phyloP scores from a whole-genome alignment of 1,284 basidiomycete species.

The Papiliotrema flavescens region DNA sequence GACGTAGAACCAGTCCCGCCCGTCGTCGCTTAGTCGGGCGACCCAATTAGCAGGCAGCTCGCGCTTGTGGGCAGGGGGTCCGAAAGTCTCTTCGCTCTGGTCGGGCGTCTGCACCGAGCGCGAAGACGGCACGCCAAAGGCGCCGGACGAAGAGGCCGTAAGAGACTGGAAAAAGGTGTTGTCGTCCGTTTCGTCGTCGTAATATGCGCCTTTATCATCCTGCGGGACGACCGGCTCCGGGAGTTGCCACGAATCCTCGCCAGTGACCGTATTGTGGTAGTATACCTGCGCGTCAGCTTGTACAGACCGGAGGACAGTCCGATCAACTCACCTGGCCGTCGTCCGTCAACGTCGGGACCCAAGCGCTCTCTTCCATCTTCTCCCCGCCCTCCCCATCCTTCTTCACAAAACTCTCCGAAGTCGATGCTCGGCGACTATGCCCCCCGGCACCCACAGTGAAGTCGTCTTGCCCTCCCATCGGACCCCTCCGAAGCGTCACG shows the following conservation, averaged over 20 bases:
- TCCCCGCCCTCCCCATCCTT: slow-evolving; percentile 2
- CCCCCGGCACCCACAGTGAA: not conserved
- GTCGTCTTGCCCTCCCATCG: not conserved
- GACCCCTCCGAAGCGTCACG: not conserved
- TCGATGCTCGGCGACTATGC: not conserved
- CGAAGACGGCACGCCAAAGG: slow-evolving; percentile 2
- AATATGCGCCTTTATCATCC: slow-evolving; percentile 53
- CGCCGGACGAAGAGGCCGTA: not conserved
- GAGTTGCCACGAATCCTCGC: slow-evolving; percentile 77
- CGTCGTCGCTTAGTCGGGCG: slow-evolving; percentile 74
- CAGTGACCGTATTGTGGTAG: slow-evolving; percentile 89
- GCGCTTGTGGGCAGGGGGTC: slow-evolving; percentile 48
- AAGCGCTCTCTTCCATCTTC: slow-evolving; percentile 33
- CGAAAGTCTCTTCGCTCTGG: slow-evolving; percentile 21
- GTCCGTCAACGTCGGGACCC: slow-evolving; percentile 49
- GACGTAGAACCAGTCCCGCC: slow-evolving; percentile 72
- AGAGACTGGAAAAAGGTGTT: slow-evolving; percentile 10
- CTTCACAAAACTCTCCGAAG: not conserved
- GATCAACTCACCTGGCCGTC: slow-evolving; percentile 49
- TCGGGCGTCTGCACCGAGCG: slow-evolving; percentile 1
- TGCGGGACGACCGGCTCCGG: slow-evolving; percentile 54
- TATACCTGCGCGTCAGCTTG: slow-evolving; percentile 61
- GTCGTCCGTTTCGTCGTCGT: slow-evolving; percentile 11
- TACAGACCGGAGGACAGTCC: too few relatives aligned
- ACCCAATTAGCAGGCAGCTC: slow-evolving; percentile 72